phyloP scores from a whole-genome alignment of 2,329 filamentous ascomycete species.

The Xylariaceae sp. region DNA sequence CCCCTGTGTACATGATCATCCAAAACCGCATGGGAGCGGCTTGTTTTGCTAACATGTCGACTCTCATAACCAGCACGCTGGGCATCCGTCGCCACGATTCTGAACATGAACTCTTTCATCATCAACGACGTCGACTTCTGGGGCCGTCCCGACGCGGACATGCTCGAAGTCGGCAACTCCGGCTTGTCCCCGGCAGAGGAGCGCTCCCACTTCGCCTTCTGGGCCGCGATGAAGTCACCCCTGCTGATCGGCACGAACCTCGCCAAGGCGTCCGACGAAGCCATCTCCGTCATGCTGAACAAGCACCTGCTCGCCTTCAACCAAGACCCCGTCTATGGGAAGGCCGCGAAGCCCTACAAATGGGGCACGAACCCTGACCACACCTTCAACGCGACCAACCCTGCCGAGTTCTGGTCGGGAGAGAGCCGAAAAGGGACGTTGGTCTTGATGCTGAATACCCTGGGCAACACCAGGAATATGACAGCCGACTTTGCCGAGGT shows the following conservation, averaged over 20 bases:
- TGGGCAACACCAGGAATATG: conserved; percentile 30
- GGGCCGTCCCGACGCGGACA: conserved; percentile 46
- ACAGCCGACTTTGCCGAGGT: conserved; percentile 38
- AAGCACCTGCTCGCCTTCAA: conserved; percentile 36
- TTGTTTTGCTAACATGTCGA: too few relatives aligned
- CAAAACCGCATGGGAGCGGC: too few relatives aligned
- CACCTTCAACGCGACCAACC: conserved; percentile 43
- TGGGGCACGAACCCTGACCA: conserved; percentile 46
- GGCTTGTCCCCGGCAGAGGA: conserved; percentile 41
- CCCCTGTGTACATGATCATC: too few relatives aligned
- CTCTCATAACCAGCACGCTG: conserved; percentile 2
- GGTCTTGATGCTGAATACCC: conserved; percentile 43
- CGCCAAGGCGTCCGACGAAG: conserved; percentile 30
- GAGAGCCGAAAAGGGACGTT: conserved; percentile 38
- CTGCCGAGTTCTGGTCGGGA: conserved; percentile 47
- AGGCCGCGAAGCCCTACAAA: conserved; percentile 39
- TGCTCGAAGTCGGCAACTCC: conserved; percentile 47
- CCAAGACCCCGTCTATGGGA: conserved; percentile 40
- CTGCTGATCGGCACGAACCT: conserved; percentile 44
- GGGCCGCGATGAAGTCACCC: conserved; percentile 46
- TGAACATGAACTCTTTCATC: conserved; percentile 45
- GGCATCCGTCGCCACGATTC: conserved; percentile 31
- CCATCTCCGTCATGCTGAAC: conserved; percentile 40
- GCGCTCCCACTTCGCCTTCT: conserved; percentile 46
- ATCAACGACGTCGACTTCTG: conserved; percentile 42